A percentile compares a stretch with the other conserved stretches of the same genome.
phyloP scores from a whole-genome alignment of 2,329 filamentous ascomycete species.

The Cordyceps javanica region DNA sequence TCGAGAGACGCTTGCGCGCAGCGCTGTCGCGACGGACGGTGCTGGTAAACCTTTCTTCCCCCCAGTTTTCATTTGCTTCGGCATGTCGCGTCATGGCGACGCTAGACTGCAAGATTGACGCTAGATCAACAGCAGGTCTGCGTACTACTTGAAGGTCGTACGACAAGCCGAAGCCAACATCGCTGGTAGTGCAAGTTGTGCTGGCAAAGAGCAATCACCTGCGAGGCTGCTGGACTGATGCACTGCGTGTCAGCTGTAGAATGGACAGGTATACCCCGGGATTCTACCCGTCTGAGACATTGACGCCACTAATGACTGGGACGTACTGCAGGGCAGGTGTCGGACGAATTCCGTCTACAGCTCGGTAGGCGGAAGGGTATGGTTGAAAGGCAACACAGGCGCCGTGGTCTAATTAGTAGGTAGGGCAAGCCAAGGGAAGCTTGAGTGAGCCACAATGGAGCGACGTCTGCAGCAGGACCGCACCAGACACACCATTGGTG shows the following conservation, averaged over 20 bases:
- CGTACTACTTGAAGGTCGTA: not conserved
- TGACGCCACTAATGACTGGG: not conserved
- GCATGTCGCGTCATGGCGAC: constrained; percentile 6
- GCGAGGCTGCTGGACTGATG: not conserved
- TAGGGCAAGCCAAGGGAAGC: not conserved
- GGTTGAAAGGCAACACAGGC: not conserved
- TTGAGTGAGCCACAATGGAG: not conserved
- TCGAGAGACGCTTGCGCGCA: not conserved
- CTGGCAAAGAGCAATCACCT: not conserved
- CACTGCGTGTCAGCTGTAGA: not conserved
- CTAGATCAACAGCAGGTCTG: not conserved
- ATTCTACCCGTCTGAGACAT: constrained; percentile 7
- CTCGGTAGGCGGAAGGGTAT: not conserved
- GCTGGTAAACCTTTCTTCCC: not conserved
- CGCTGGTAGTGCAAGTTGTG: not conserved
- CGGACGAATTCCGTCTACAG: not conserved
- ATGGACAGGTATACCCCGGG: constrained; percentile 4
- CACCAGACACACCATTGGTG: too few relatives aligned
- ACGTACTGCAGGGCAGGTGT: not conserved
- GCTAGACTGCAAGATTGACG: not conserved
- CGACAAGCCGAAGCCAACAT: not conserved
- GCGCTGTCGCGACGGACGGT: not conserved
- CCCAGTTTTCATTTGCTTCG: not conserved
- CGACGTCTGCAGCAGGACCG: too few relatives aligned
- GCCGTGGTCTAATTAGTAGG: not conserved